Conservation (phyloP, 768 basidiomycete species). For the Xerocomellus intermedius region DNA sequence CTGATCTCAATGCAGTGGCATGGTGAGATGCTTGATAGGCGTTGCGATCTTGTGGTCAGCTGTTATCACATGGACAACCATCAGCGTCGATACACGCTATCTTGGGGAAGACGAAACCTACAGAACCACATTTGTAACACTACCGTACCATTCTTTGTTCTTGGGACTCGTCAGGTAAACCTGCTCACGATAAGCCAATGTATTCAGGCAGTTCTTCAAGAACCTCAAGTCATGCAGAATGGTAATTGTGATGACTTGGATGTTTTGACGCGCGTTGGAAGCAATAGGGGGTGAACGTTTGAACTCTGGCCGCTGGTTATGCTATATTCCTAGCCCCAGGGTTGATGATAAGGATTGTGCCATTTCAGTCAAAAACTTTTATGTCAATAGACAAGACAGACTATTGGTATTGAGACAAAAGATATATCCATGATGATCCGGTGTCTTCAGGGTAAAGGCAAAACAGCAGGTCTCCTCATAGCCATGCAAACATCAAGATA, state of each 20-base stretch:
- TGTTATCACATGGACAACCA: neutral
- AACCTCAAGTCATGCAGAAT: neutral
- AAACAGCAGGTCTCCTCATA: slow-evolving; percentile 14
- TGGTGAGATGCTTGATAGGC: neutral
- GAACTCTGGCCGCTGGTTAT: neutral
- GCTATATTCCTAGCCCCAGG: neutral
- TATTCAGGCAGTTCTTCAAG: neutral
- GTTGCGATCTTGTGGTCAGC: neutral
- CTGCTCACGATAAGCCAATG: neutral
- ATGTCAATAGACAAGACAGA: neutral
- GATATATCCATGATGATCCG: neutral
- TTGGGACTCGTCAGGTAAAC: neutral
- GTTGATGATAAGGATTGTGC: neutral
- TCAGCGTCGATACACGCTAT: neutral
- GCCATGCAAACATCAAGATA: slow-evolving; percentile 28
- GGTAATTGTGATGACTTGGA: no score
- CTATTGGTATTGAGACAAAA: neutral
- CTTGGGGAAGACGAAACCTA: neutral
- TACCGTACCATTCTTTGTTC: neutral
- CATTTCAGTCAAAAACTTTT: neutral
- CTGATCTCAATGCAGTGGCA: neutral
- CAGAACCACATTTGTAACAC: neutral
- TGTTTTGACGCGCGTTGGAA: neutral
- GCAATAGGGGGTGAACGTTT: neutral
- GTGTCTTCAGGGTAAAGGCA: slow-evolving; percentile 22